Conservation (phyloP, 1,284 basidiomycete genomes). For the Cryptococcus hybrid region DNA sequence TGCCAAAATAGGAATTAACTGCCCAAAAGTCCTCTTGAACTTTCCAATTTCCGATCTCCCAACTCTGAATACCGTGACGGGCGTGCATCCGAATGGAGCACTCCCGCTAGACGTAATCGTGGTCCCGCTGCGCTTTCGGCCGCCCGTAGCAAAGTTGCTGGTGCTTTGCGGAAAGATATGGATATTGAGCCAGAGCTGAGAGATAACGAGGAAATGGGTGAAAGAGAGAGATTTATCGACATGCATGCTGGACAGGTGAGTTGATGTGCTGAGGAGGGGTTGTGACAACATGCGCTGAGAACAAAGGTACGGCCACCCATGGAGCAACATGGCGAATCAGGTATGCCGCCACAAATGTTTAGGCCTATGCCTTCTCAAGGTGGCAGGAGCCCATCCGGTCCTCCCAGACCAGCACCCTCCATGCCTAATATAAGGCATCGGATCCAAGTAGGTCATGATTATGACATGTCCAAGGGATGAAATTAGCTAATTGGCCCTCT, state of each 20-base stretch:
- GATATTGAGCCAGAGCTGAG: conserved; percentile 22
- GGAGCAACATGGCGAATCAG: background rate
- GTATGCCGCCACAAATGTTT: background rate
- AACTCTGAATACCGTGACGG: conserved; percentile 1
- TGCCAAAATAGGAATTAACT: conserved; percentile 2
- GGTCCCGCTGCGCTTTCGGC: background rate
- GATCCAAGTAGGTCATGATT: conserved; percentile 18
- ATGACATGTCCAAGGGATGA: background rate
- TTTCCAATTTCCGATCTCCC: conserved; percentile 13
- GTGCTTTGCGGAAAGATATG: conserved; percentile 24
- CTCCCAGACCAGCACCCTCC: conserved; percentile 19
- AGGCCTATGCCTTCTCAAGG: background rate
- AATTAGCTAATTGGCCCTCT: background rate
- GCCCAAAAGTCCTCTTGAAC: background rate
- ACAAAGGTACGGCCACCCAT: conserved; percentile 1
- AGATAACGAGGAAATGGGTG: conserved; percentile 23
- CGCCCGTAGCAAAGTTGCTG: conserved; percentile 23
- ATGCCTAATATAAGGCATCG: conserved; percentile 31
- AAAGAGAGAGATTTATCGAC: conserved; percentile 4
- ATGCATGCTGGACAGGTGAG: conserved; percentile 10
- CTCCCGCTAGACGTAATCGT: conserved; percentile 11
- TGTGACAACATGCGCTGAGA: background rate
- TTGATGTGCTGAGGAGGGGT: background rate
- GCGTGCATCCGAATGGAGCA: conserved; percentile 6
- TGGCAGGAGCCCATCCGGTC: conserved; percentile 3